These are phyloP conservation scores for Chondrus crispus DNA, from an alignment of 23 red algal genomes.

Conservation along the genomic window DNA sequence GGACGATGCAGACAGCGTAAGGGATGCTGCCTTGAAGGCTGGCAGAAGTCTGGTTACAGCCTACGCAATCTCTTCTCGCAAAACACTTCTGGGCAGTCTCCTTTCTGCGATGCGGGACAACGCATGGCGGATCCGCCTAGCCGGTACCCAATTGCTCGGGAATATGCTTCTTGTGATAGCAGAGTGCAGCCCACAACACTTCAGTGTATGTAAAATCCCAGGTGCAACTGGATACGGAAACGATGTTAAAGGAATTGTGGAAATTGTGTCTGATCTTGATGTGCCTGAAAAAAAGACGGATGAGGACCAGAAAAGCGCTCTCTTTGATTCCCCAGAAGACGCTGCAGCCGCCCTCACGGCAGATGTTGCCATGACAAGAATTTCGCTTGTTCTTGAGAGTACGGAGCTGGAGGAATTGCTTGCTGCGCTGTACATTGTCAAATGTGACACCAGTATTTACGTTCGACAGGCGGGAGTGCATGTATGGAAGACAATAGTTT, in stretches of 20 bases:
- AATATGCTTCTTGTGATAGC: slow-evolving; percentile 78
- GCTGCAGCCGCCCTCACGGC: slow-evolving; percentile 63
- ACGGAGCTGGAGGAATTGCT: slow-evolving; percentile 64
- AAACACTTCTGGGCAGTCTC: slow-evolving; percentile 61
- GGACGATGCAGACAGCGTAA: slow-evolving; percentile 81
- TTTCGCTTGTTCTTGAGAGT: slow-evolving; percentile 68
- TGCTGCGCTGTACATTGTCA: slow-evolving; percentile 73
- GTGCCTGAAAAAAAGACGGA: slow-evolving; percentile 6
- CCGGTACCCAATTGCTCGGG: slow-evolving; percentile 70
- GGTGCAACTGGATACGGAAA: slow-evolving; percentile 20
- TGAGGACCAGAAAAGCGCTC: slow-evolving; percentile 48
- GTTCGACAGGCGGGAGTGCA: slow-evolving; percentile 73
- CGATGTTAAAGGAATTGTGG: slow-evolving; percentile 9
- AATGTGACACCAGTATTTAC: slow-evolving; percentile 68
- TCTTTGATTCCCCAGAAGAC: slow-evolving; percentile 57
- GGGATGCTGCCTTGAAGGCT: slow-evolving; percentile 82
- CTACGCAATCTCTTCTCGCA: slow-evolving; percentile 70
- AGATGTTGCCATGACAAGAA: slow-evolving; percentile 64
- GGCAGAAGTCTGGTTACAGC: slow-evolving; percentile 67
- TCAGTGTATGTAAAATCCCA: background rate
- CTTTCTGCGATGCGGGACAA: slow-evolving; percentile 62
- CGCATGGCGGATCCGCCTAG: slow-evolving; percentile 83
- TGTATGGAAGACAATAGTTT: slow-evolving; percentile 85
- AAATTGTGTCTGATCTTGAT: background rate
- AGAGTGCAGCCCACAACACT: slow-evolving; percentile 30